A percentile compares a stretch with the other conserved stretches of the same genome.
phyloP scores from a whole-genome alignment of 371 early-diverging fungal species.

The Mucor irregularis region DNA sequence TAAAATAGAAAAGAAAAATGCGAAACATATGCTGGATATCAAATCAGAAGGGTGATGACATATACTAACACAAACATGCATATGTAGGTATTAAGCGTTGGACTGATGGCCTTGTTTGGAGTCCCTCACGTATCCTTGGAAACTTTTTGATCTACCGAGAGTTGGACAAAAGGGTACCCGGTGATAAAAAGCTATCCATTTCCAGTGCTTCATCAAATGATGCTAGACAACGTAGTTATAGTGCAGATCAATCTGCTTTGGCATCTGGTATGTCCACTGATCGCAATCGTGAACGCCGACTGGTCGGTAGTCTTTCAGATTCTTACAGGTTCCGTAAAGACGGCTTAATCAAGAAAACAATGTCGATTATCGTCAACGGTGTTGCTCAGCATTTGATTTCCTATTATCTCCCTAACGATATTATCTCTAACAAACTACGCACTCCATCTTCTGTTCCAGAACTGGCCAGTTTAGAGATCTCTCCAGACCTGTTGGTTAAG shows the following conservation, averaged over 20 bases:
- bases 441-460: slow-evolving; percentile 64
- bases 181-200: slow-evolving; percentile 32
- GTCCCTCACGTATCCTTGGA: slow-evolving; percentile 70
- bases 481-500: slow-evolving; percentile 58
- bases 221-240: slow-evolving; percentile 31
- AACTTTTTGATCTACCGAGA: slow-evolving; percentile 70
- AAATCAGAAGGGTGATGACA: slow-evolving; percentile 1
- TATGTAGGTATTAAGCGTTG: slow-evolving; percentile 67
- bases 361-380: slow-evolving; percentile 80
- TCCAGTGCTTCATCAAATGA: slow-evolving; percentile 28
- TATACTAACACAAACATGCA: neutral
- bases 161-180: slow-evolving; percentile 45
- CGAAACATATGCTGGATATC: neutral
- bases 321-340: slow-evolving; percentile 75
- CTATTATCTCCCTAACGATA: slow-evolving; percentile 81
- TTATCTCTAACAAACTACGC: slow-evolving; percentile 54
- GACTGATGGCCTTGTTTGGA: slow-evolving; percentile 77
- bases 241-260: slow-evolving; percentile 34
- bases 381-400: slow-evolving; percentile 83
- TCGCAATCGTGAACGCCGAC: slow-evolving; percentile 49
- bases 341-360: slow-evolving; percentile 87
- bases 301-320: slow-evolving; percentile 65
- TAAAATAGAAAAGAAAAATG: neutral
- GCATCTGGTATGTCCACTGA: slow-evolving; percentile 25
- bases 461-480: slow-evolving; percentile 58